Conservation (phyloP, 176 grass and related monocot genomes). For the Melocanna baccifera region DNA sequence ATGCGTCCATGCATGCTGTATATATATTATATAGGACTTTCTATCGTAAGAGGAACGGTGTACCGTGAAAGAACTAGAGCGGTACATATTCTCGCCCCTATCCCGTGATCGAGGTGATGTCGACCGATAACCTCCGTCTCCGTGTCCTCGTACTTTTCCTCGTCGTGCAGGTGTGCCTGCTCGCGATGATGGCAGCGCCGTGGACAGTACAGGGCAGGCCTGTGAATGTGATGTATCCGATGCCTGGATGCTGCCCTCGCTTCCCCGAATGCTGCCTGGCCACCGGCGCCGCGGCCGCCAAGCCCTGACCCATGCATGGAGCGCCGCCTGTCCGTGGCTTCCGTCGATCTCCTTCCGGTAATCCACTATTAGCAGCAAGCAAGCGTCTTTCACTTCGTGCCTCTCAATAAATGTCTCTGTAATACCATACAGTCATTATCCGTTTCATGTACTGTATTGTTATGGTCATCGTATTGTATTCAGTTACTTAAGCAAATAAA, state of each 20-base stretch:
- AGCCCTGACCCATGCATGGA: background rate
- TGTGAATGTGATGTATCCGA: no score
- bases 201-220: background rate
- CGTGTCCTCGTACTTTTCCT: background rate
- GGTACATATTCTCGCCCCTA: background rate
- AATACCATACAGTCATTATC: no score
- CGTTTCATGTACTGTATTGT: no score
- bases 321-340: background rate
- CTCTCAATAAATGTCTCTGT: no score
- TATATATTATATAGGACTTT: no score
- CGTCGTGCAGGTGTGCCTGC: background rate
- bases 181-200: background rate
- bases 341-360: background rate
- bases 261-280: background rate
- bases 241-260: background rate
- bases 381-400: no score
- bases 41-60: background rate
- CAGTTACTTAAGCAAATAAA: no score
- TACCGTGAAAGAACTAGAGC: background rate
- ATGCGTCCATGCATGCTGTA: no score
- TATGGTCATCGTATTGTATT: no score
- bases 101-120: background rate
- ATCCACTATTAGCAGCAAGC: background rate
- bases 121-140: background rate
- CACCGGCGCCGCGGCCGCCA: background rate